Percentiles rank a stretch among this genome's conserved stretches.
Evolutionary conservation across 2,329 filamentous ascomycete genomes (phyloP).

Genomic region (Xylariaceae sp.): DNA sequence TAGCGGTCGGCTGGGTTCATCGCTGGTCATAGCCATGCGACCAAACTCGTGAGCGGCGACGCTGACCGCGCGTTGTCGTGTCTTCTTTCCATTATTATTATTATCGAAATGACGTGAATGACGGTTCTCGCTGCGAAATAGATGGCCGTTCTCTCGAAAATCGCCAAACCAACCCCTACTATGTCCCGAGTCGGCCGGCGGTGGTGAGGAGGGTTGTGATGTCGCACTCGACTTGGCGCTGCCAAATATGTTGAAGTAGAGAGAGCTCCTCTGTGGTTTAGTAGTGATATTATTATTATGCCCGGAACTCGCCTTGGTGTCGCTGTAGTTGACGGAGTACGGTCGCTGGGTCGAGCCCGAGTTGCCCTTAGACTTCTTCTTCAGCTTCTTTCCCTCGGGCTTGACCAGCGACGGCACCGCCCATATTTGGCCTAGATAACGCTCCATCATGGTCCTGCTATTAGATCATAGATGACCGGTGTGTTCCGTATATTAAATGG

Average conservation of each 20-base stretch:
- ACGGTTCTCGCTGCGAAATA: conserved; percentile 17
- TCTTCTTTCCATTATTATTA: neutral
- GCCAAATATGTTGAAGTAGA: conserved; percentile 13
- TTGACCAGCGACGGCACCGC: conserved; percentile 21
- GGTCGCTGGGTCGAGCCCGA: conserved; percentile 24
- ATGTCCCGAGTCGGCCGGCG: conserved; percentile 21
- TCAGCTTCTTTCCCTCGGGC: conserved; percentile 29
- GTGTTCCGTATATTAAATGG: neutral
- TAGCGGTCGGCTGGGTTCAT: conserved; percentile 20
- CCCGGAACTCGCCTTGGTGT: conserved; percentile 19
- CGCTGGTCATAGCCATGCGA: conserved; percentile 33
- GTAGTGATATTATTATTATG: neutral
- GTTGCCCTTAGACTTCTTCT: conserved; percentile 28
- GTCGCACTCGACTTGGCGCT: conserved; percentile 14
- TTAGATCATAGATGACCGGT: neutral
- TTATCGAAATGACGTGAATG: conserved; percentile 1
- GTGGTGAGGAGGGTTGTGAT: conserved; percentile 12
- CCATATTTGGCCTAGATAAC: conserved; percentile 24
- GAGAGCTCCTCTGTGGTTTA: conserved; percentile 7
- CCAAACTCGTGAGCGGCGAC: conserved; percentile 31
- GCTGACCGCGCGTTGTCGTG: conserved; percentile 17
- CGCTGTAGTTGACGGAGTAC: conserved; percentile 21
- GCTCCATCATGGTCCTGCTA: conserved; percentile 23
- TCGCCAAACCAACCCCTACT: conserved; percentile 28
- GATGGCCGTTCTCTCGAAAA: conserved; percentile 27